Evolutionary conservation across 192 early-diverging fungal genomes (phyloP), one percentile per base, ranked within the genome.

Genomic region (Glomus cerebriforme): DNA sequence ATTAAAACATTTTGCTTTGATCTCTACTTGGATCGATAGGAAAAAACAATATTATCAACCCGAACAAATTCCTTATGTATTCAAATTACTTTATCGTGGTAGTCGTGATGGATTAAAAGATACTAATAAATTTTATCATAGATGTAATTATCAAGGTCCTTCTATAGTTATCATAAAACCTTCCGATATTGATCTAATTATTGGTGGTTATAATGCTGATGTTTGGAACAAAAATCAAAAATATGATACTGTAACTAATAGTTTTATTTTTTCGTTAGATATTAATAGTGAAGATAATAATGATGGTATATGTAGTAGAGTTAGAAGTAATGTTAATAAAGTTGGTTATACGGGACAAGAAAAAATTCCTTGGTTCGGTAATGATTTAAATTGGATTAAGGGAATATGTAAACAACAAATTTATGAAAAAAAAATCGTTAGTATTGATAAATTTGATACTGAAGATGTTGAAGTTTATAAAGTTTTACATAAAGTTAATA

Each of bases 141-240:
- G 17, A n/a, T 75, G 73, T 37, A 59, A 60, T 35, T 19, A n/a
- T 27, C 34, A 62, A n/a, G 73, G 54, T 37, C 58, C 58, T 10
- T 62, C 73, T 34, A 10, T 75, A 60, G 59, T 75, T 35, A 62
- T 75, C 26, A 31, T 75, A 6, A 34, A 62, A 59, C 59, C 60
- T 35, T 27, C 22, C 0, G 31, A 37, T 9, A 3, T 17, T 26
- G 43, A 39, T 63, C 24, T 62, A 35, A 39, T 75, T 12, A n/a
- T 75, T 62, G 73, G 73, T 24, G 73, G 73, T 24, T 75, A 75
- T 37, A 75, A 75, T 75, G 26, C 54, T 37, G 22, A 27, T 32
- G 17, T 60, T 39, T 75, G 73, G 73, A 43, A 47, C 17, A 54
- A 31, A 13, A 24, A 26, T 3, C 31, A 22, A 3, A 19, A 27